Percentiles rank a stretch among this genome's conserved stretches.
phyloP scores from a whole-genome alignment of 176 grass and related monocot species.

The Elymus sibiricus region DNA sequence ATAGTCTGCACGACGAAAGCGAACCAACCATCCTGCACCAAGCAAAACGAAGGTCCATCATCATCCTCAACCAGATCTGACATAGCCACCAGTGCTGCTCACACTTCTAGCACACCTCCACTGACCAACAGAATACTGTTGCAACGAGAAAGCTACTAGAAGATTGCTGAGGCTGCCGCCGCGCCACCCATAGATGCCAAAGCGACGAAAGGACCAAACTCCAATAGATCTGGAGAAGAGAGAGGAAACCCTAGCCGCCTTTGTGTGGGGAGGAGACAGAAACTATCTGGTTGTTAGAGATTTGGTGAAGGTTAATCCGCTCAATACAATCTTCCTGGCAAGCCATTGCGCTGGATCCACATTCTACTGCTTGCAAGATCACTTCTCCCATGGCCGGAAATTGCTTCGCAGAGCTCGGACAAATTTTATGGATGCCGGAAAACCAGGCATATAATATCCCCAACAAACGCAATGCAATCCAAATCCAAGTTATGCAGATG shows the following conservation, averaged over 20 bases:
- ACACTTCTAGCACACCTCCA: neutral
- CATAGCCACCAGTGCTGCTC: neutral
- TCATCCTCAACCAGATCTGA: conserved; percentile 1
- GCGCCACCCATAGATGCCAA: neutral
- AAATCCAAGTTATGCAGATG: neutral
- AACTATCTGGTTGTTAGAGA: neutral
- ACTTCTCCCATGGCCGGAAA: neutral
- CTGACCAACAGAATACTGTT: neutral
- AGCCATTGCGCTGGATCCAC: neutral
- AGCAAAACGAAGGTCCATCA: conserved; percentile 7
- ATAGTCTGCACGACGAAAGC: neutral
- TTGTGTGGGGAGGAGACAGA: neutral
- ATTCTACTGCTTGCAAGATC: neutral
- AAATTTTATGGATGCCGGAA: neutral
- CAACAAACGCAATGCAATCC: neutral
- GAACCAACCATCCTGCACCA: conserved; percentile 11
- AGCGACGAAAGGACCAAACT: neutral
- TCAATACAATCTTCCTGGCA: neutral
- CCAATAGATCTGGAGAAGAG: neutral
- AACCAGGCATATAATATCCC: neutral
- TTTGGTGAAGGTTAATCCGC: neutral
- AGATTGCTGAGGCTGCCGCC: neutral
- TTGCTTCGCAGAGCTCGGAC: neutral
- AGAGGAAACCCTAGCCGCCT: neutral
- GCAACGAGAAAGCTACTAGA: neutral